phyloP scores from a whole-genome alignment of 208 protist species.

The Endotrypanum monterogeii region DNA sequence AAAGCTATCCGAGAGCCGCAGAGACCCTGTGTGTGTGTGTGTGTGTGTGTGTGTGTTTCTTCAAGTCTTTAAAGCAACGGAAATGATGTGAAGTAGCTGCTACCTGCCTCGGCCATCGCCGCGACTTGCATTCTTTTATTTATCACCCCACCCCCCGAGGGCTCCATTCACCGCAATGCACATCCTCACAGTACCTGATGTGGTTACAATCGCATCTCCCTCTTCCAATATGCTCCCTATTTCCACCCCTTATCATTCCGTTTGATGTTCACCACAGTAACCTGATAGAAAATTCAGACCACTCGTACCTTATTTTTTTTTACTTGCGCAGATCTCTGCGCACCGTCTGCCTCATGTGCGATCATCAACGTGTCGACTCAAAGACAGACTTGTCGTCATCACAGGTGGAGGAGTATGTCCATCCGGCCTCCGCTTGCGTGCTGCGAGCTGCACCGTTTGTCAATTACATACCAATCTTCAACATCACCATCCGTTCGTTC shows the following conservation, averaged over 20 bases:
- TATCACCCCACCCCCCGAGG: neutral
- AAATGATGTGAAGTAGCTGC: too few relatives aligned
- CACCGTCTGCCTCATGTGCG: neutral
- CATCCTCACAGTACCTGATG: too few relatives aligned
- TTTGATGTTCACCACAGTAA: too few relatives aligned
- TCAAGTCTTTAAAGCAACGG: too few relatives aligned
- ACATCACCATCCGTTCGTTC: constrained; percentile 35
- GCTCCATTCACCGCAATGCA: too few relatives aligned
- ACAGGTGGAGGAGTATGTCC: constrained; percentile 14
- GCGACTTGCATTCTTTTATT: neutral
- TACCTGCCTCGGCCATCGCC: neutral
- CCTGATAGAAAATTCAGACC: neutral
- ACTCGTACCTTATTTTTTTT: neutral
- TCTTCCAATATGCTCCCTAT: neutral
- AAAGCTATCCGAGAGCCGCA: too few relatives aligned
- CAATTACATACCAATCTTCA: constrained; percentile 51
- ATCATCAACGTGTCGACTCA: neutral
- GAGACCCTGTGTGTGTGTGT: too few relatives aligned
- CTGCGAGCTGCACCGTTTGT: constrained; percentile 21
- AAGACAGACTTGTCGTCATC: neutral
- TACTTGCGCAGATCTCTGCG: neutral
- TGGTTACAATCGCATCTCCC: neutral
- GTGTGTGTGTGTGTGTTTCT: too few relatives aligned
- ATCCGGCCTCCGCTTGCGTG: constrained; percentile 26
- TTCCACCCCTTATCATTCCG: neutral